A percentile compares a stretch with the other conserved stretches of the same genome.
These are phyloP conservation scores for Metschnikowia colocasiae DNA, from an alignment of 805 yeast species.

Conservation along the genomic window DNA sequence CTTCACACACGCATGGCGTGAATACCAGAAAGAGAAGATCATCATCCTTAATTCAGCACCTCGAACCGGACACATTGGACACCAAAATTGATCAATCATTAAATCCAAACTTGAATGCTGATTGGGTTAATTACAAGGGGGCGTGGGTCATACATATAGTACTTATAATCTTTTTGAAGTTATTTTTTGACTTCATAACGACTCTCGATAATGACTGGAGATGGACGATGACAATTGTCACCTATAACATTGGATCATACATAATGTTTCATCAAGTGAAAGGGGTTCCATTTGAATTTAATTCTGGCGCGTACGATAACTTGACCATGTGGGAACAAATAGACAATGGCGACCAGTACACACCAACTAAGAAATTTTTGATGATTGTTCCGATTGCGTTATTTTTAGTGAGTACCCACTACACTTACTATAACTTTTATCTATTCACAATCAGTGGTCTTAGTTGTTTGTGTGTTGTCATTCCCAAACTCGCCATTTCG, in stretches of 20 bases:
- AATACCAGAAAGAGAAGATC: slow-evolving; percentile 58
- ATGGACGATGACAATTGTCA: slow-evolving; percentile 91
- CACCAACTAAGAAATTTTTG: slow-evolving; percentile 91
- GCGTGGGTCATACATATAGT: slow-evolving; percentile 95
- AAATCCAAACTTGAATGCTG: slow-evolving; percentile 86
- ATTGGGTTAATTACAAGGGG: slow-evolving; percentile 94
- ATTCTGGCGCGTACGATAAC: slow-evolving; percentile 92
- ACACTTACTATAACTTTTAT: slow-evolving; percentile 76
- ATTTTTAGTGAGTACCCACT: slow-evolving; percentile 85
- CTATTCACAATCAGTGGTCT: slow-evolving; percentile 75
- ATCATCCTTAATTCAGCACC: slow-evolving; percentile 83
- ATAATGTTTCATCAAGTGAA: slow-evolving; percentile 95
- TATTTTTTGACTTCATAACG: slow-evolving; percentile 76
- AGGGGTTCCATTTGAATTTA: slow-evolving; percentile 97
- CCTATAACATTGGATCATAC: slow-evolving; percentile 88
- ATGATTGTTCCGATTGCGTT: slow-evolving; percentile 89
- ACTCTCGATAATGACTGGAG: slow-evolving; percentile 77
- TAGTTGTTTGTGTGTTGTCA: slow-evolving; percentile 80
- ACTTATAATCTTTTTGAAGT: slow-evolving; percentile 66
- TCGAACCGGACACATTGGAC: slow-evolving; percentile 88
- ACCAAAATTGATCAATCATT: slow-evolving; percentile 88
- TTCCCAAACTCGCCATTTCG: slow-evolving; percentile 84
- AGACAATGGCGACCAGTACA: slow-evolving; percentile 93
- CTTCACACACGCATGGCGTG: slow-evolving; percentile 19
- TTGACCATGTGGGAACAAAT: slow-evolving; percentile 99